Percentiles rank a stretch among this genome's conserved stretches.
Evolutionary conservation across 345 rosid genomes (phyloP).

Genomic region (Jatropha curcas): DNA sequence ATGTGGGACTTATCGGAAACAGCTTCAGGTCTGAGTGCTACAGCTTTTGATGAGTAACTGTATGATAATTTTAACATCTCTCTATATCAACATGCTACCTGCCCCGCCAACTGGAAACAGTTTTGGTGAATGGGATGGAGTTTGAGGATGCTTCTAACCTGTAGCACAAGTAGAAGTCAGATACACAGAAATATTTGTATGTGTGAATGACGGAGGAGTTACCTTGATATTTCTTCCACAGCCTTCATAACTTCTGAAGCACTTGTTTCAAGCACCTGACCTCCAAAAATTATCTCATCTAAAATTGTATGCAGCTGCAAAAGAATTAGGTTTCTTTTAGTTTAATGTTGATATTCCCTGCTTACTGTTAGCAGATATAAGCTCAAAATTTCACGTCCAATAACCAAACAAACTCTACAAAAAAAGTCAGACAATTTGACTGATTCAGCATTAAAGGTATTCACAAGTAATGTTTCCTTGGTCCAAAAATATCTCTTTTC

Average conservation of each 20-base stretch:
- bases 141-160: constrained; percentile 84
- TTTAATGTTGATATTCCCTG: neutral
- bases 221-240: constrained; percentile 89
- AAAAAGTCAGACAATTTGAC: neutral
- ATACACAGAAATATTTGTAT: neutral
- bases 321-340: constrained; percentile 6
- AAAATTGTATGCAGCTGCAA: constrained; percentile 76
- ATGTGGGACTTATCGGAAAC: neutral
- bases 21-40: neutral
- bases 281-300: constrained; percentile 89
- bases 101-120: constrained; percentile 75
- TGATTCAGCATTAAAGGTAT: neutral
- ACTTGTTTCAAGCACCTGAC: constrained; percentile 91
- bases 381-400: neutral
- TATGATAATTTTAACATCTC: neutral
- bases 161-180: constrained; percentile 23
- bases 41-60: neutral
- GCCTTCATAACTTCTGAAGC: constrained; percentile 76
- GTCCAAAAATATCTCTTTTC: neutral
- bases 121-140: constrained; percentile 60
- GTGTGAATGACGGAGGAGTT: constrained; percentile 22
- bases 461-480: neutral
- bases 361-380: neutral
- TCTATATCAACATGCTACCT: constrained; percentile 31
- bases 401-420: neutral